Conservation (phyloP, 176 grass and related monocot species). For the maize (Zea mays) region Zm-B73-REFERENCE-NAM-5.0 NC_050096.1:28804501-28805000, state of each 20-base stretch:
- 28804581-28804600: constrained; percentile 68
- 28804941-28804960: constrained; percentile 73
- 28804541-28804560: constrained; percentile 58
- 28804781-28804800: constrained; percentile 47
- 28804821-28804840: constrained; percentile 50
- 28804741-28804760: constrained; percentile 54
- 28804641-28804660: constrained; percentile 63
- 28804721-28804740: constrained; percentile 43
- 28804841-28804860: constrained; percentile 65
- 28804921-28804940: constrained; percentile 71
- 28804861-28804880: constrained; percentile 47
- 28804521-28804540: constrained; percentile 96
- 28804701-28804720: constrained; percentile 44
- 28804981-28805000: constrained; percentile 64
- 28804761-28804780: constrained; percentile 48
- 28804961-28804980: constrained; percentile 64
- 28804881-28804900: constrained; percentile 56
- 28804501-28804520: constrained; percentile 70
- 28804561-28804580: constrained; percentile 78
- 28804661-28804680: constrained; percentile 44
- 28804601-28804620: neutral
- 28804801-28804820: constrained; percentile 57
- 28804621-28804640: constrained; percentile 59
- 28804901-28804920: constrained; percentile 63
- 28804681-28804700: constrained; percentile 53